Evolutionary conservation across 1,284 basidiomycete genomes (phyloP).

Genomic region (Blastosporella zonata): DNA sequence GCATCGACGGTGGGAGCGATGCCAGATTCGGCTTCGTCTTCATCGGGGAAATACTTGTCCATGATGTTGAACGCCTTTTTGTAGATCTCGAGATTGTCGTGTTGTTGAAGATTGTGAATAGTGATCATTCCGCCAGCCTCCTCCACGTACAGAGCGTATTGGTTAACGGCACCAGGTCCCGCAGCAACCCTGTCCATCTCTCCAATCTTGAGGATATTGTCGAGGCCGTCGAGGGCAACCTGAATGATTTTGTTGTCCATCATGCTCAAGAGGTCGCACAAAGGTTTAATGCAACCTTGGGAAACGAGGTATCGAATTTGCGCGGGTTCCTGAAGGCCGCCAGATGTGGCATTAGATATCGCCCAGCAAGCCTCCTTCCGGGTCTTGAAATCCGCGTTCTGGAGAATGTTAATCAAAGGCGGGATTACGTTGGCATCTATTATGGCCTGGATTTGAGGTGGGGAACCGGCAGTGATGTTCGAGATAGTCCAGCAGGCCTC

Average conservation of each 20-base stretch:
- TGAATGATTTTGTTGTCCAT: slow-evolving; percentile 99
- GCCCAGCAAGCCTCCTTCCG: slow-evolving; percentile 99
- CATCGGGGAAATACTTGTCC: slow-evolving; percentile 93
- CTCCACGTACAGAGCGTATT: slow-evolving; percentile 94
- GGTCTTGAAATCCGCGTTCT: slow-evolving; percentile 98
- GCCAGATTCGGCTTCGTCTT: slow-evolving; percentile 80
- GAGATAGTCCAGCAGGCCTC: slow-evolving; percentile 99
- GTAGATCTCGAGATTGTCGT: slow-evolving; percentile 99
- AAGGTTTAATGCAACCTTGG: slow-evolving; percentile 98
- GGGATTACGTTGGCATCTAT: slow-evolving; percentile 92
- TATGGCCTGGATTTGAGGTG: slow-evolving; percentile 92
- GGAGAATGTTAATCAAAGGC: slow-evolving; percentile 97
- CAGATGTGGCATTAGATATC: slow-evolving; percentile 98
- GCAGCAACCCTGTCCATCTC: slow-evolving; percentile 90
- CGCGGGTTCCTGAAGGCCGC: slow-evolving; percentile 93
- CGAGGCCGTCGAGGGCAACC: slow-evolving; percentile 94
- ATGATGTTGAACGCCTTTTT: slow-evolving; percentile 99
- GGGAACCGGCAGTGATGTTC: slow-evolving; percentile 96
- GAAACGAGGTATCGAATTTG: slow-evolving; percentile 98
- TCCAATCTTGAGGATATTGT: slow-evolving; percentile 98
- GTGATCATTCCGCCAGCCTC: slow-evolving; percentile 99
- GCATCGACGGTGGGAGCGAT: slow-evolving; percentile 86
- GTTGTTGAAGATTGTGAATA: slow-evolving; percentile 98
- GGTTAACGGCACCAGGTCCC: slow-evolving; percentile 85
- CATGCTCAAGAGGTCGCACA: slow-evolving; percentile 93